A percentile compares a stretch with the other conserved stretches of the same genome.
Conservation (phyloP, 306 rosid species). For the Trichosanthes cucumerina region DNA sequence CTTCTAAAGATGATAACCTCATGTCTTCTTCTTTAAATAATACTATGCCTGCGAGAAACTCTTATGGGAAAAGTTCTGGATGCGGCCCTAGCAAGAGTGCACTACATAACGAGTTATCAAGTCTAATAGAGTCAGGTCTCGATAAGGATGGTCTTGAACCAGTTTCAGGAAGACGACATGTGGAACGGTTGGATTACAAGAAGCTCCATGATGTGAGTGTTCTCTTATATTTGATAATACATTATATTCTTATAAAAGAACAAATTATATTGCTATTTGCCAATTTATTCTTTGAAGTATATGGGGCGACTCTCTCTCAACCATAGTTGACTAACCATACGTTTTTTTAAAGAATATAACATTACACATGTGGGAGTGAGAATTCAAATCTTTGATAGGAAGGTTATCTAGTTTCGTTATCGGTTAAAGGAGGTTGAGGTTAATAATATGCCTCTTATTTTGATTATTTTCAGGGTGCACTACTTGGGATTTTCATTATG, state of each 20-base stretch:
- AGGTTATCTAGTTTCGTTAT: not conserved
- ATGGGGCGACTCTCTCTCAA: not conserved
- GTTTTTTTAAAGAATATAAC: not conserved
- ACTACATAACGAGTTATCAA: conserved; percentile 44
- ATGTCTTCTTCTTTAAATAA: conserved; percentile 19
- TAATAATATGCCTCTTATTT: not conserved
- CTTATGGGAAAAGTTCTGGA: conserved; percentile 24
- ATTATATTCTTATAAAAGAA: not conserved
- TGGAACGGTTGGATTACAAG: conserved; percentile 89
- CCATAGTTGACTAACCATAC: not conserved
- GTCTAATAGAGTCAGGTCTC: conserved; percentile 36
- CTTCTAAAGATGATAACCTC: conserved; percentile 25
- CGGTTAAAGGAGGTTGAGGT: not conserved
- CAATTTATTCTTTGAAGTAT: conserved; percentile 11
- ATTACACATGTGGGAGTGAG: not conserved
- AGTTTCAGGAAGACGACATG: conserved; percentile 42
- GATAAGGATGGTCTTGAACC: conserved; percentile 40
- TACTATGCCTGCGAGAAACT: conserved; percentile 19
- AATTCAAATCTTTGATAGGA: not conserved
- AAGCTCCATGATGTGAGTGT: conserved; percentile 91
- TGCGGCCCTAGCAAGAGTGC: conserved; percentile 33
- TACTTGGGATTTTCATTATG: not conserved
- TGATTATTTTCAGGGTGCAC: not conserved
- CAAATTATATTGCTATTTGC: not conserved
- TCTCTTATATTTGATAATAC: conserved; percentile 13